These are phyloP conservation scores for Apiotrichum laibachii DNA, from an alignment of 1,284 basidiomycete genomes.

Conservation along the genomic window DNA sequence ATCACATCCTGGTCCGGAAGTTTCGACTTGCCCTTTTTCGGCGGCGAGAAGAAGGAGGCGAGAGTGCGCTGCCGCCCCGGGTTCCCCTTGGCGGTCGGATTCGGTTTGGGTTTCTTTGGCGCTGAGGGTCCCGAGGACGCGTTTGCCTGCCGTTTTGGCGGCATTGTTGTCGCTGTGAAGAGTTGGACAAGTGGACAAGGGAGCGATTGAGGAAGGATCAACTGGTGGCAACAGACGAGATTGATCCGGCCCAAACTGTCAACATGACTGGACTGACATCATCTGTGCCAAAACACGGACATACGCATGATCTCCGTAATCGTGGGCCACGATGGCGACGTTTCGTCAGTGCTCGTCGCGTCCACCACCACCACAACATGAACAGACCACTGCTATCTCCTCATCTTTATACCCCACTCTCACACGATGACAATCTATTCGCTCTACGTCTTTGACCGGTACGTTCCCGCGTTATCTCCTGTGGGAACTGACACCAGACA, in stretches of 20 bases:
- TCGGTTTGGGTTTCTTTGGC: constrained; percentile 13
- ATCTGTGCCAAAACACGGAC: no score
- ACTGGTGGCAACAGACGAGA: not conserved
- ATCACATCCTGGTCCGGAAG: constrained; percentile 9
- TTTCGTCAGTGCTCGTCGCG: no score
- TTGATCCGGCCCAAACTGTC: not conserved
- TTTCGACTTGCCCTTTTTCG: constrained; percentile 10
- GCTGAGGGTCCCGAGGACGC: not conserved
- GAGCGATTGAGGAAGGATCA: not conserved
- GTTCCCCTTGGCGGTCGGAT: not conserved
- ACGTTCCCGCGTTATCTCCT: constrained; percentile 25
- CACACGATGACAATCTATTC: constrained; percentile 73
- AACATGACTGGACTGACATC: no score
- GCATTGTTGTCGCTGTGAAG: not conserved
- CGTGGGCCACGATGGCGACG: no score
- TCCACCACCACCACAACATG: no score
- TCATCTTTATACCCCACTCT: not conserved
- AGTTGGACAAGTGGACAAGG: no score
- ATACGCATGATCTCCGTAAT: no score
- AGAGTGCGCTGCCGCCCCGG: constrained; percentile 25
- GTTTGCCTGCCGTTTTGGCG: constrained; percentile 4
- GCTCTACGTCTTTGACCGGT: constrained; percentile 86
- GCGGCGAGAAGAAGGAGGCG: constrained; percentile 43
- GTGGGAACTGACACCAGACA: constrained; percentile 58
- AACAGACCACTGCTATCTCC: no score